A percentile compares a stretch with the other conserved stretches of the same genome.
phyloP scores from a whole-genome alignment of 257 asterid species.

The Solanum raphanifolium region DNA sequence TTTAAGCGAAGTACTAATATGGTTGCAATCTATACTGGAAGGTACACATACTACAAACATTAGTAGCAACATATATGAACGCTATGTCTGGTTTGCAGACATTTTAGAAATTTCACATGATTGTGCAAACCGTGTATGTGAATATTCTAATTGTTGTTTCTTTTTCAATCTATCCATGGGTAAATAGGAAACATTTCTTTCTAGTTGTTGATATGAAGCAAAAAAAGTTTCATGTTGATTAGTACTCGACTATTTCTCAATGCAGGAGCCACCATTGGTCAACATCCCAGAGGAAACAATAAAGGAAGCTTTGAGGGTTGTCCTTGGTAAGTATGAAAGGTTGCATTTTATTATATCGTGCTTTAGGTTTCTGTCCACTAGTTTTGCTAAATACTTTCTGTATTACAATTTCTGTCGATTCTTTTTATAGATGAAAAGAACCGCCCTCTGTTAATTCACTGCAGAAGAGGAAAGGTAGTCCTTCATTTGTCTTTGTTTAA shows the following conservation, averaged over 20 bases:
- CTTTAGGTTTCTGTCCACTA: background rate
- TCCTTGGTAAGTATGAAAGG: conserved; percentile 36
- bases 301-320: conserved; percentile 41
- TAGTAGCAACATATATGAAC: background rate
- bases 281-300: conserved; percentile 60
- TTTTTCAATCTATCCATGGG: background rate
- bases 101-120: background rate
- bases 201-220: background rate
- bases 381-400: background rate
- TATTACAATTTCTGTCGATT: background rate
- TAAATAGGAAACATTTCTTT: background rate
- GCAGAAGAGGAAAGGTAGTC: conserved; percentile 88
- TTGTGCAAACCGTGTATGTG: background rate
- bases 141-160: background rate
- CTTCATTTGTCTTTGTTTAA: background rate
- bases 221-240: background rate
- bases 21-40: background rate
- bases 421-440: conserved; percentile 52
- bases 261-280: conserved; percentile 63
- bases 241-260: conserved; percentile 5
- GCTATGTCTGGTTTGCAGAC: background rate
- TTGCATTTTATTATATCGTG: background rate
- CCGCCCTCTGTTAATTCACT: conserved; percentile 75
- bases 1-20: background rate
- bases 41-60: background rate